Evolutionary conservation across 129 eudicot genomes (phyloP).

Genomic region (Calendula officinalis): DNA sequence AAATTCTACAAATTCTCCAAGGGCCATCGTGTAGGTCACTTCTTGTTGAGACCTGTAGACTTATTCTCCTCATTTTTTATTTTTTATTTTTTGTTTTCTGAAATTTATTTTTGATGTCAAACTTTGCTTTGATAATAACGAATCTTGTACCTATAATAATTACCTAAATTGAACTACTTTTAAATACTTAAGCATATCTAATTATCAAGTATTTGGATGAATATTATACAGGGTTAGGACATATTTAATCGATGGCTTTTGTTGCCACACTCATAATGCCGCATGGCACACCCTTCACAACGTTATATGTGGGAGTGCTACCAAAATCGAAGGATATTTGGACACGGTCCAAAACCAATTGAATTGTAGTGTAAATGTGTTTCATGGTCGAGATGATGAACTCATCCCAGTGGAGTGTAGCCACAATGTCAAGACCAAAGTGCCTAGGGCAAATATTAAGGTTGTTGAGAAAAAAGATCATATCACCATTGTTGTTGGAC

Average conservation of each 20-base stretch:
- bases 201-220: neutral
- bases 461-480: constrained; percentile 75
- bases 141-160: neutral
- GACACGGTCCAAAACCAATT: constrained; percentile 47
- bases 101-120: too few species aligned
- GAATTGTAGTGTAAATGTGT: constrained; percentile 55
- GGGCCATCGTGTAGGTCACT: too few species aligned
- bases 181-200: neutral
- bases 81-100: too few species aligned
- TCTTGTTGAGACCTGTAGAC: too few species aligned
- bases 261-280: constrained; percentile 88
- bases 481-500: constrained; percentile 82
- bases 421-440: constrained; percentile 54
- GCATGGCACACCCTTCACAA: constrained; percentile 99
- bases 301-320: constrained; percentile 83
- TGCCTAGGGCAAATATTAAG: constrained; percentile 65
- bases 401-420: constrained; percentile 89
- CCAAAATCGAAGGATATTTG: constrained; percentile 63
- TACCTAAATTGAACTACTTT: neutral
- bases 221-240: constrained; percentile 53
- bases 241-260: constrained; percentile 74
- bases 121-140: too few species aligned
- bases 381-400: constrained; percentile 81
- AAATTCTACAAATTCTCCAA: too few species aligned
- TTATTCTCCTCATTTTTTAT: too few species aligned